Conservation (phyloP, 2,329 filamentous ascomycete genomes). For the Xylaria sp. region DNA sequence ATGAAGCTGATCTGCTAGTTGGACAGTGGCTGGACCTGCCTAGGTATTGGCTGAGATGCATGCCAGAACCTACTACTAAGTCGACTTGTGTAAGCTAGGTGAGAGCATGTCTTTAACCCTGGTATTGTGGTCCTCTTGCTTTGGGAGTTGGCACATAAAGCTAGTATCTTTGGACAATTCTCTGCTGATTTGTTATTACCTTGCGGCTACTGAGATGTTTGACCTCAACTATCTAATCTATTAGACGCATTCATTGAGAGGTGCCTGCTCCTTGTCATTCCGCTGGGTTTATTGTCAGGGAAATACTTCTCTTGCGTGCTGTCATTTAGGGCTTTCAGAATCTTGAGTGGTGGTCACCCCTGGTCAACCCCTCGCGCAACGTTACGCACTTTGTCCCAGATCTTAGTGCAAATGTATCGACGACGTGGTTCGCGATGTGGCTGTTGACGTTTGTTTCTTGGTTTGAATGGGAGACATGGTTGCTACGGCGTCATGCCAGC, state of each 20-base stretch:
- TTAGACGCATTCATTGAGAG: not conserved
- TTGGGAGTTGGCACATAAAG: not conserved
- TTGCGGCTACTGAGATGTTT: not conserved
- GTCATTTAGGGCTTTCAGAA: not conserved
- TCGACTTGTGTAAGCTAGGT: not conserved
- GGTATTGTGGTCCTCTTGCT: not conserved
- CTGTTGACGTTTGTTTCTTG: constrained; percentile 21
- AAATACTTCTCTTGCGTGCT: not conserved
- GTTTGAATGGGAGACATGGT: constrained; percentile 14
- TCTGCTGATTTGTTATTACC: not conserved
- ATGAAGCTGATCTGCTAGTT: not conserved
- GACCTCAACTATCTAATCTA: not conserved
- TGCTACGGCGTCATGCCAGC: constrained; percentile 15
- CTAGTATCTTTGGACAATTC: not conserved
- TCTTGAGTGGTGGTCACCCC: not conserved
- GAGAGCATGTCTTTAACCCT: not conserved
- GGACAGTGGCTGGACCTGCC: not conserved
- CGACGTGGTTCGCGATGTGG: constrained; percentile 31
- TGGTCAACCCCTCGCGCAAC: not conserved
- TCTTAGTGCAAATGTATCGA: not conserved
- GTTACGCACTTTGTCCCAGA: constrained; percentile 5
- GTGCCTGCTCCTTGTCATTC: not conserved
- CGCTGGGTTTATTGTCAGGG: not conserved
- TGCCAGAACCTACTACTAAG: not conserved
- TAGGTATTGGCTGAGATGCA: not conserved